These are phyloP conservation scores for Kluyveromyces wickerhamii DNA, from an alignment of 805 yeast genomes.

Conservation along the genomic window DNA sequence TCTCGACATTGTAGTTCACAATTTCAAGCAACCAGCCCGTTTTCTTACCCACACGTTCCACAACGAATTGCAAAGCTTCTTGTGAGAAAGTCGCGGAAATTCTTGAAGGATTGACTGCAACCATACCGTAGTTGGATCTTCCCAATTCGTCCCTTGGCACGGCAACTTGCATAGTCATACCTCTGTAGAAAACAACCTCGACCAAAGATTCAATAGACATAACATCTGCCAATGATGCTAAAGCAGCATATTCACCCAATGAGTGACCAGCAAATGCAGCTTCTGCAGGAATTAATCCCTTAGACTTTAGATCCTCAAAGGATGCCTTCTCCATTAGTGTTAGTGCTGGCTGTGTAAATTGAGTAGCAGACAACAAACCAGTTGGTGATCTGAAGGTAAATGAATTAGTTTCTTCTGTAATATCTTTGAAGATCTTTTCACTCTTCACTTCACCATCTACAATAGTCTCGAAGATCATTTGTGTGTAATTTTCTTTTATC, in stretches of 20 bases:
- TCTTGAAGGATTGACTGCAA: slow-evolving; percentile 96
- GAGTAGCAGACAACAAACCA: slow-evolving; percentile 95
- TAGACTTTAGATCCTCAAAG: slow-evolving; percentile 92
- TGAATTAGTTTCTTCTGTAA: slow-evolving; percentile 71
- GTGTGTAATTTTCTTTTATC: slow-evolving; percentile 88
- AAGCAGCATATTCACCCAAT: slow-evolving; percentile 96
- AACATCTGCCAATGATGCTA: slow-evolving; percentile 94
- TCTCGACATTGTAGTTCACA: slow-evolving; percentile 96
- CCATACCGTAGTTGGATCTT: slow-evolving; percentile 95
- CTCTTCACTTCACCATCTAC: slow-evolving; percentile 75
- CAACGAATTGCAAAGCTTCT: slow-evolving; percentile 90
- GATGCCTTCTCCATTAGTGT: slow-evolving; percentile 99
- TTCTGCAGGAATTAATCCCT: slow-evolving; percentile 90
- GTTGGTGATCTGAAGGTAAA: slow-evolving; percentile 87
- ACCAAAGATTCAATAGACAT: slow-evolving; percentile 97
- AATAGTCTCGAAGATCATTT: slow-evolving; percentile 96
- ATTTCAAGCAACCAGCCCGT: slow-evolving; percentile 95
- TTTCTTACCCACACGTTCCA: slow-evolving; percentile 72
- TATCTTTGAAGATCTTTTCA: slow-evolving; percentile 93
- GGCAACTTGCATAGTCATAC: slow-evolving; percentile 99
- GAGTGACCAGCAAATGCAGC: slow-evolving; percentile 99
- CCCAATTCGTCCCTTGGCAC: slow-evolving; percentile 95
- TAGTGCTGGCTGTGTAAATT: slow-evolving; percentile 98
- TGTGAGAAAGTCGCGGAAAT: slow-evolving; percentile 83
- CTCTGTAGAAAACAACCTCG: slow-evolving; percentile 98